Evolutionary conservation across 2,329 filamentous ascomycete species (phyloP), one percentile per base, ranked within the genome.

Genomic region (Knufia fluminis): DNA sequence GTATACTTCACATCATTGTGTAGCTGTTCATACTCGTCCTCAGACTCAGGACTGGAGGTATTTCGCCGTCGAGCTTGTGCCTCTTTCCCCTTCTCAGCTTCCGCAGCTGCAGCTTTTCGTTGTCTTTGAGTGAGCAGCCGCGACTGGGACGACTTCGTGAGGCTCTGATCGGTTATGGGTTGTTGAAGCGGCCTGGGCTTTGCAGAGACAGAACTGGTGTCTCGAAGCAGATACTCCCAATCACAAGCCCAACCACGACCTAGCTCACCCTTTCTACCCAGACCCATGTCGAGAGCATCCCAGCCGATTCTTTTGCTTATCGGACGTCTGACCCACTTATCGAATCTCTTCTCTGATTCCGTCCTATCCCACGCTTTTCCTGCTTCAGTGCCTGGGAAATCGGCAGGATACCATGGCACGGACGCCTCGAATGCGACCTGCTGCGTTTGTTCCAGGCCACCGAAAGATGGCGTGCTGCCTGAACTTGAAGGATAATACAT

Each of bases 221-320:
- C 7, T 55, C 58, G 14, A 48, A 88, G 72, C n/a, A 94, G 65
- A 28, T 71, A 70, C 60, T 88, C 83, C 76, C 88, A 95, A 61
- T 94, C 87, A 66, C 86, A 95, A 8, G 80, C 79, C 76, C 86
- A 87, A 0, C 89, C 89, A 46, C 78, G 69, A 1, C 92, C 92
- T 26, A 94, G 61, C 64, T 97, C 92, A 1, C 91, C 91, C 60
- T 81, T 90, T 46, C 79, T 78, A 1, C 78, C 82, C 33, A 77
- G 75, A 0, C 87, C 86, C 8, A 96, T 70, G 57, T 88, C 77
- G 9, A 97, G 70, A 3, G 78, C 81, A 16, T 80, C 75, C 78
- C 84, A 97, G 50, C 83, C 82, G 1, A 80, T 70, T 47, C 89
- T 77, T 66, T 92, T 94, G 19, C 86, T 85, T 64, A 86, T 92